Evolutionary conservation across 2,329 filamentous ascomycete species (phyloP), one percentile per base, ranked within the genome.

Genomic region (Ophiostoma montium): DNA sequence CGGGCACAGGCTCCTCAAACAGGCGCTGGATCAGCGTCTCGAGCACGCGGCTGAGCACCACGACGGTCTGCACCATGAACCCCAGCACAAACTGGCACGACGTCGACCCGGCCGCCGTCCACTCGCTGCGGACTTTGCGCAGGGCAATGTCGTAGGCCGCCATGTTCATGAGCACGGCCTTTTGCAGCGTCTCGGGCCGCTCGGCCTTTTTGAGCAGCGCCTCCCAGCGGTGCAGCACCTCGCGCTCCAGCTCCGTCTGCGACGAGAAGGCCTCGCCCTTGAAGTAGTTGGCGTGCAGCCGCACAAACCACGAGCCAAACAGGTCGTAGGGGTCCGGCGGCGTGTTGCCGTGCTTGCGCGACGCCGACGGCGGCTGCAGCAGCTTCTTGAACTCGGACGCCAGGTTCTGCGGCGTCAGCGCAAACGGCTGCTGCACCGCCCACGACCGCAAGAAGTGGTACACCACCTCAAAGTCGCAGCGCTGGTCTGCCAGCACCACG

Each of bases 381-480:
- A 76, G 65, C 12, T 71, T 65, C 55, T 70, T 75, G 61, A 95
- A 89, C 61, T 92, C 86, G 48, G 81, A 71, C 58, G 86, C 82
- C 45, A 98, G 71, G 59, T 96, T 96, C 16, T 71, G 68, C 50
- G 75, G 71, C 3, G 87, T 88, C 42, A 82, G 75, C 0, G 83
- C 82, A 59, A 92, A 82, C 5, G 88, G 86, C 36, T 81, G 71
- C 47, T 80, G 72, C 31, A 86, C 81, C 9, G 81, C 80, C 56
- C 92, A 74, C 15, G 89, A 82, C 54, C 89, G 82, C 61, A 95
- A 92, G 36, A 96, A 78, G 63, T 95, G 81, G 64, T 95, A 96
- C 30, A 94, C 82, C 10, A 87, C 82, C 53, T 87, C 79, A 46
- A 96, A 75, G 61, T 57, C 55, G 11, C 94, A 84, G 56, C 90